These are phyloP conservation scores for Fistulinella prunicolor DNA, from an alignment of 768 basidiomycete genomes.

Conservation along the genomic window DNA sequence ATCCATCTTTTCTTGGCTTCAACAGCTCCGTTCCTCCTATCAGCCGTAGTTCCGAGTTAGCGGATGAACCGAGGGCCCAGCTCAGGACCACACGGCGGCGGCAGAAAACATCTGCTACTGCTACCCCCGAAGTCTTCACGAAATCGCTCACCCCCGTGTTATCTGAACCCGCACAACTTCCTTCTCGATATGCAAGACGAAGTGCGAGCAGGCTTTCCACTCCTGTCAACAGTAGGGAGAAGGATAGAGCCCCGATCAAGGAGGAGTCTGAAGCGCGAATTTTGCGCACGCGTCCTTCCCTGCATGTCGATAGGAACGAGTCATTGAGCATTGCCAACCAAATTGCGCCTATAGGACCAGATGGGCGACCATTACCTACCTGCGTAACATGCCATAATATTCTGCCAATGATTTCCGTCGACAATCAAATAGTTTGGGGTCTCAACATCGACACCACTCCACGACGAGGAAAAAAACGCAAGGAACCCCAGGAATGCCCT, in stretches of 20 bases:
- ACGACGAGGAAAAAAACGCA: constrained; percentile 51
- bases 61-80: constrained; percentile 29
- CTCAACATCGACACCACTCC: constrained; percentile 47
- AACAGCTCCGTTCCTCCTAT: constrained; percentile 27
- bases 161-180: constrained; percentile 25
- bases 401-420: constrained; percentile 72
- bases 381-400: constrained; percentile 71
- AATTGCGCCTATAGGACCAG: constrained; percentile 52
- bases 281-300: constrained; percentile 46
- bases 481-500: constrained; percentile 68
- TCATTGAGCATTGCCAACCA: constrained; percentile 38
- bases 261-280: constrained; percentile 49
- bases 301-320: constrained; percentile 36
- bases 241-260: constrained; percentile 43
- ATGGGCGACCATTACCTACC: constrained; percentile 66
- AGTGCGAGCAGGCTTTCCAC: constrained; percentile 33
- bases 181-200: constrained; percentile 28
- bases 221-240: constrained; percentile 33
- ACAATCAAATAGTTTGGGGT: constrained; percentile 75
- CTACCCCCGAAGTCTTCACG: constrained; percentile 48
- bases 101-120: constrained; percentile 43
- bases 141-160: constrained; percentile 38
- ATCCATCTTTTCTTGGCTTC: constrained; percentile 3
- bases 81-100: constrained; percentile 57
- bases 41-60: constrained; percentile 28